These are phyloP conservation scores for Salvia rosmarinus DNA, from an alignment of 257 asterid genomes.

Conservation along the genomic window DNA sequence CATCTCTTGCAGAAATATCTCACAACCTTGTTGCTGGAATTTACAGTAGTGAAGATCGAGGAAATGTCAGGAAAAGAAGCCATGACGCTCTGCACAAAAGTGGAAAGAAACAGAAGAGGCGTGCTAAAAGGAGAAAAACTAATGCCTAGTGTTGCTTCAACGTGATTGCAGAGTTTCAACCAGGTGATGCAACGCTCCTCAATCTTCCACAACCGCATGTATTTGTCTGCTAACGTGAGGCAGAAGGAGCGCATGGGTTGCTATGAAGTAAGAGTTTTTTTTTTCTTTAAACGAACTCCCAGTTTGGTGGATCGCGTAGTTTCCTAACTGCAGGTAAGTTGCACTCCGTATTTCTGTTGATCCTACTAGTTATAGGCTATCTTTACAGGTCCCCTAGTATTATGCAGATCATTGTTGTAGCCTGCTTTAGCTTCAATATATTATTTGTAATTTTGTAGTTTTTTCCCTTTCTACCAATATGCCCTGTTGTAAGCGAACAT, in stretches of 20 bases:
- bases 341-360: too few relatives aligned
- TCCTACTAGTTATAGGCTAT: too few relatives aligned
- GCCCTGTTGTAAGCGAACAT: neutral
- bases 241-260: neutral
- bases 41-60: slow-evolving; percentile 15
- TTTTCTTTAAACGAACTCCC: neutral
- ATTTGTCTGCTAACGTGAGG: slow-evolving; percentile 1
- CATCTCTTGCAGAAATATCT: slow-evolving; percentile 40
- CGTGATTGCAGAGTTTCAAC: neutral
- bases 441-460: neutral
- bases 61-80: slow-evolving; percentile 20
- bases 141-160: neutral
- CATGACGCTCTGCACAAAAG: neutral
- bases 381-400: too few relatives aligned
- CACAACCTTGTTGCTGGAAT: slow-evolving; percentile 39
- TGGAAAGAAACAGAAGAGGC: slow-evolving; percentile 1
- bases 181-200: neutral
- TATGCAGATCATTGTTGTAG: too few relatives aligned
- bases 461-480: neutral
- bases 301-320: neutral
- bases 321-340: too few relatives aligned
- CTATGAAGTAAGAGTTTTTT: neutral
- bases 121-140: slow-evolving; percentile 17
- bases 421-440: neutral
- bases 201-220: neutral